Evolutionary conservation across 192 early-diverging fungal species (phyloP).

Genomic region (Podila epigama): DNA sequence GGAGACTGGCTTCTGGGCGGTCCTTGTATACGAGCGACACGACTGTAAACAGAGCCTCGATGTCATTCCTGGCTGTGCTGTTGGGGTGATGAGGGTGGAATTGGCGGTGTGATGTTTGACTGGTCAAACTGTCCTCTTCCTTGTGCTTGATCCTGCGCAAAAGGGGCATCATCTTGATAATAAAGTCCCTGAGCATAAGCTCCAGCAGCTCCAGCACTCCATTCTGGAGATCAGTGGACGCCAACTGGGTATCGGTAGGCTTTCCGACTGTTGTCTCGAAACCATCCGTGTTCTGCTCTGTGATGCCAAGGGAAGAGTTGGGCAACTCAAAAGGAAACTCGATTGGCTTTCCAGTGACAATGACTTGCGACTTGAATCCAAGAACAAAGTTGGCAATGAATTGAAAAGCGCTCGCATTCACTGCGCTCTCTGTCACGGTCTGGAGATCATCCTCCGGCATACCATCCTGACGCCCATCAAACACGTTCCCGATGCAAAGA

Average conservation of each 20-base stretch:
- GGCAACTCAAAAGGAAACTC: slow-evolving; percentile 28
- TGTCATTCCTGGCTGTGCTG: slow-evolving; percentile 42
- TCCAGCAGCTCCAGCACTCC: slow-evolving; percentile 63
- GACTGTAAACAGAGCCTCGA: slow-evolving; percentile 76
- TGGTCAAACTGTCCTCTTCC: slow-evolving; percentile 65
- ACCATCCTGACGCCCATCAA: slow-evolving; percentile 43
- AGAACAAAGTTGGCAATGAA: slow-evolving; percentile 73
- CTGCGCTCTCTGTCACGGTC: slow-evolving; percentile 60
- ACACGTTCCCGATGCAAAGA: slow-evolving; percentile 58
- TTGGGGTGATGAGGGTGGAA: slow-evolving; percentile 17
- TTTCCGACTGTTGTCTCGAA: slow-evolving; percentile 47
- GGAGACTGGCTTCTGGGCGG: slow-evolving; percentile 75
- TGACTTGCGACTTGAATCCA: slow-evolving; percentile 45
- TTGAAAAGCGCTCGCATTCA: slow-evolving; percentile 62
- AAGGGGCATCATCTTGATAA: slow-evolving; percentile 62
- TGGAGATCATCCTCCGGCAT: slow-evolving; percentile 52
- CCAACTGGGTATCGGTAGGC: slow-evolving; percentile 23
- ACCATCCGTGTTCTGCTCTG: slow-evolving; percentile 43
- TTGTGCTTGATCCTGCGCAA: slow-evolving; percentile 69
- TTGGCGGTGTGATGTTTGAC: slow-evolving; percentile 28
- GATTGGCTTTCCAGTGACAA: slow-evolving; percentile 22
- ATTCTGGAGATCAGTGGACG: slow-evolving; percentile 36
- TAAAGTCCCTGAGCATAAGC: slow-evolving; percentile 58
- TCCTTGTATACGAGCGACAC: slow-evolving; percentile 79
- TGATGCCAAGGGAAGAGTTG: slow-evolving; percentile 28